Base-by-base conservation (phyloP, 176 grass and related monocot species). In the Oryza rufipogon region DNA sequence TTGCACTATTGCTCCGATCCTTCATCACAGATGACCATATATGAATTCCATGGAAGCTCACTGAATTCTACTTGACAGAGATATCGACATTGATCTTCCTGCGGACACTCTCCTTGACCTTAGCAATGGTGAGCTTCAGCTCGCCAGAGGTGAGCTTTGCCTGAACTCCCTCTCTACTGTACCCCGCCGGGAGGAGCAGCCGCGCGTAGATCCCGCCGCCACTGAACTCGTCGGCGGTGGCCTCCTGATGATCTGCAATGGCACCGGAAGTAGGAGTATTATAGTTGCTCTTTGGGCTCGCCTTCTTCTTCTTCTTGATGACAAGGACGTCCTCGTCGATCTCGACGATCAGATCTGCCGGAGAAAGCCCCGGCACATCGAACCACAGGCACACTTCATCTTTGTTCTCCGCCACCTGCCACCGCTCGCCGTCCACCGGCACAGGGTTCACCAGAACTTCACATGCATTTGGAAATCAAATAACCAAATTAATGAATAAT, bases 241-340 rank as follows among this genome's bases (percentile, higher is more conserved):
- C 26, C 23, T 47, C 47, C 47, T 3, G 47, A 11, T 11, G 45
- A 7, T 14, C 17, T 19, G 17, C 16, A 56, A 5, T 17, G 15
- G 52, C 5, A 7, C 16, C 3, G 9, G 17, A 8, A 58, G 54
- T 58, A 19, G 17, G 17, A 56, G 16, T 56, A 19, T 11, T 56
- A 2, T 70, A 77, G 22, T 41, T 85, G 83, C 8, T 63, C 54
- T 58, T 58, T 58, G 19, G 6, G 1, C 1, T 19, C 51, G 3
- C 6, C 12, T 65, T 83, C 23, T 54, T 88, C 12, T 65, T 88
- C 69, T 47, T 88, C 60, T 34, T 83, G 81, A 84, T 74, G 33
- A 84, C 25, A 9, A 88, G 87, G 47, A 84, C 87, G 36, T 88
- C 87, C 47, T 84, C 81, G 75, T 88, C 87, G 60, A 88, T 83